phyloP scores from a whole-genome alignment of 1,284 basidiomycete genomes.

The Malassezia psittaci region DNA sequence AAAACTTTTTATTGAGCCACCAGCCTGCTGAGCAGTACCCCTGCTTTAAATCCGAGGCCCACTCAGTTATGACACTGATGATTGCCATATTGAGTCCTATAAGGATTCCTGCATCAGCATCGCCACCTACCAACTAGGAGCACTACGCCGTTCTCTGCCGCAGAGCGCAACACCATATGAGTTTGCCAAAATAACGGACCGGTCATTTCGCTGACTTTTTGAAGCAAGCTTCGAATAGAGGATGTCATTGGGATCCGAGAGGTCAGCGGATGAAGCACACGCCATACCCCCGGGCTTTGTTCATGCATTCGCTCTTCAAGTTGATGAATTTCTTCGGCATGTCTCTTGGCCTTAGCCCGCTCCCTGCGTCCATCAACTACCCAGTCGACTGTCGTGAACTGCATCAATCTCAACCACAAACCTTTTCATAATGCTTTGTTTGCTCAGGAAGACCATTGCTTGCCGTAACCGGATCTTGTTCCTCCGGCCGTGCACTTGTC shows the following conservation, averaged over 20 bases:
- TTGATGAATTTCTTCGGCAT: constrained; percentile 26
- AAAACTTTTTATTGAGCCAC: constrained; percentile 98
- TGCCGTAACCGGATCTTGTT: background rate
- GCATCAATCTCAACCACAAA: constrained; percentile 1
- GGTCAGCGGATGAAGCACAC: constrained; percentile 21
- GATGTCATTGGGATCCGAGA: constrained; percentile 21
- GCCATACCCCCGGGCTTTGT: constrained; percentile 12
- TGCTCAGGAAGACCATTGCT: background rate
- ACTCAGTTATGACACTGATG: constrained; percentile 91
- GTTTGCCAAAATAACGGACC: background rate
- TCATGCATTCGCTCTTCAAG: constrained; percentile 24
- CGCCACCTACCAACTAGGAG: constrained; percentile 32
- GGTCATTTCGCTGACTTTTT: constrained; percentile 2
- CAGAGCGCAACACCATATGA: constrained; percentile 25
- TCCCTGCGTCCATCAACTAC: constrained; percentile 43
- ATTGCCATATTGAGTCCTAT: constrained; percentile 89
- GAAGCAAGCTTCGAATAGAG: constrained; percentile 25
- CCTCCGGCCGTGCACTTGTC: background rate
- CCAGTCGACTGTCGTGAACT: constrained; percentile 45
- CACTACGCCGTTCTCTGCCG: constrained; percentile 41
- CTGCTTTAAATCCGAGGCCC: constrained; percentile 94
- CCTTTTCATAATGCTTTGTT: constrained; percentile 9
- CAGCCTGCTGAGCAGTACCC: constrained; percentile 92
- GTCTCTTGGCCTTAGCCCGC: constrained; percentile 33
- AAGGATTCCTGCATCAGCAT: constrained; percentile 58